phyloP scores from a whole-genome alignment of 441 rosid genomes.

The Metrosideros polymorpha region DNA sequence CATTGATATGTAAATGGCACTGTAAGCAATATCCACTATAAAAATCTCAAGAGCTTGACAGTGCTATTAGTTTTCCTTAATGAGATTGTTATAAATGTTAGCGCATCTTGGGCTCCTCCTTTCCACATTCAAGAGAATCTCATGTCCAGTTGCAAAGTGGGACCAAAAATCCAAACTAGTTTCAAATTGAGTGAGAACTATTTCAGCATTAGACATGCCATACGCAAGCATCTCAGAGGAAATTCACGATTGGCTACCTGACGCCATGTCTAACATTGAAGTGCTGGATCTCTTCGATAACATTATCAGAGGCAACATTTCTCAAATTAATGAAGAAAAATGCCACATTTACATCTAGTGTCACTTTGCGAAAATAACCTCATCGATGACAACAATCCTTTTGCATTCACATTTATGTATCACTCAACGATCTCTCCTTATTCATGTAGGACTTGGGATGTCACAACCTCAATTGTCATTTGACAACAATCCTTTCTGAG shows the following conservation, averaged over 20 bases:
- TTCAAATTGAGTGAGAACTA: not conserved
- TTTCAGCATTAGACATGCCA: not conserved
- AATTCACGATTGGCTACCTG: not conserved
- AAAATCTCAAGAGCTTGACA: not conserved
- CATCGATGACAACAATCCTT: not conserved
- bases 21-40: not conserved
- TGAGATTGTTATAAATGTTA: not conserved
- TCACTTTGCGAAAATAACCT: not conserved
- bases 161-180: not conserved
- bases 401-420: not conserved
- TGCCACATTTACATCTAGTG: not conserved
- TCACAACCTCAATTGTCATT: not conserved
- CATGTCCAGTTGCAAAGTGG: not conserved
- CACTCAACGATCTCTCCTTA: not conserved
- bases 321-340: not conserved
- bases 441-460: not conserved
- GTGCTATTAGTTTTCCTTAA: not conserved
- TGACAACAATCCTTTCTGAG: not conserved
- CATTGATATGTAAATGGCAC: not conserved
- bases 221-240: not conserved
- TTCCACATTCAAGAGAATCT: not conserved
- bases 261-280: not conserved
- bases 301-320: not conserved
- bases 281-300: not conserved
- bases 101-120: not conserved